These are phyloP conservation scores for Ceratobasidium sp. DNA, from an alignment of 1,284 basidiomycete species.

Conservation along the genomic window DNA sequence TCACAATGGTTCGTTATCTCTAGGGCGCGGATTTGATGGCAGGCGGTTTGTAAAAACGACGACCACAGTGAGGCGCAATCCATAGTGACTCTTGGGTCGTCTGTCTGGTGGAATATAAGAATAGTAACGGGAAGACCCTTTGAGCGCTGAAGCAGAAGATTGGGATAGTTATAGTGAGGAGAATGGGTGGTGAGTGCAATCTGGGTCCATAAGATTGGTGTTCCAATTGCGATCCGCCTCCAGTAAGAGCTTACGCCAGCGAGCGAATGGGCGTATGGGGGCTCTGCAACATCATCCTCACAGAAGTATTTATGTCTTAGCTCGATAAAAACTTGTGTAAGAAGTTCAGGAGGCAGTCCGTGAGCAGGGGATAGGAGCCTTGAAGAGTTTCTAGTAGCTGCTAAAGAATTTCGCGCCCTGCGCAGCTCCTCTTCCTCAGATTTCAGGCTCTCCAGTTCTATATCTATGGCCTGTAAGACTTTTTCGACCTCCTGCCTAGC, in stretches of 20 bases:
- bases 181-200: not conserved
- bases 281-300: not conserved
- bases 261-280: not conserved
- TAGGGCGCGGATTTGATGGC: too few relatives aligned
- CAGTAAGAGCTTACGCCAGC: constrained; percentile 12
- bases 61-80: not conserved
- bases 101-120: too few relatives aligned
- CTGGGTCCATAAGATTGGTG: not conserved
- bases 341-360: not conserved
- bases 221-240: not conserved
- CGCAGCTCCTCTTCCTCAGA: not conserved
- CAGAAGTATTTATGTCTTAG: not conserved
- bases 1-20: too few relatives aligned
- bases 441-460: not conserved
- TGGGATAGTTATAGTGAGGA: not conserved
- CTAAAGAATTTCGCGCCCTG: not conserved
- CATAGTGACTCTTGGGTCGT: too few relatives aligned
- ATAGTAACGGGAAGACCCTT: not conserved
- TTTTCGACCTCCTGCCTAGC: not conserved
- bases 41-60: too few relatives aligned
- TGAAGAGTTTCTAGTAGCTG: not conserved
- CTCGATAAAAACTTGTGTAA: not conserved
- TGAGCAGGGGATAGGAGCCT: not conserved
- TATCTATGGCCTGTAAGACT: not conserved
- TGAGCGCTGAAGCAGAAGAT: not conserved